Base-by-base conservation (phyloP, 805 yeast genomes). In the Hanseniaspora hatyaiensis region DNA sequence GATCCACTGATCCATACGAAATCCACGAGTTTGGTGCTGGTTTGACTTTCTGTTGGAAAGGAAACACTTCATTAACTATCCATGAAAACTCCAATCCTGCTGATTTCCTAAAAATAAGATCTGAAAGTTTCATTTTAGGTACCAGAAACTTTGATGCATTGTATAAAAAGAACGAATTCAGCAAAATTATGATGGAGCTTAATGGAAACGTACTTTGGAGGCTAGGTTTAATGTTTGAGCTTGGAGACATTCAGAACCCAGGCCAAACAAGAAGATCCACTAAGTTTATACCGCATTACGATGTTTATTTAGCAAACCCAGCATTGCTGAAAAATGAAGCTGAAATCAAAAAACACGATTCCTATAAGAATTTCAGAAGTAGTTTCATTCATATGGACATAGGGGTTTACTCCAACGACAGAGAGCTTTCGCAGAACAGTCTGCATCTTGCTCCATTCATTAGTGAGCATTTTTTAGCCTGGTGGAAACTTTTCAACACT, bases 401-500 rank as follows among this genome's bases (percentile, higher is more conserved):
- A 44, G 68, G 68, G 6, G 62, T 65, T 20, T 57, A 53, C 41
- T 59, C 67, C 12, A 55, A 53, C 6, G 51, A 52, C 51, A 71
- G 51, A 59, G 65, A 49, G 61, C 62, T 49, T 3, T 61, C 71
- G n/a, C 70, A 73, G 50, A 87, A 86, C 59, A 68, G 84, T 4
- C 70, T 80, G 4, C 85, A 86, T 58, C 62, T 87, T 44, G 73
- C 86, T 2, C 95, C 95, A 1, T 68, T 70, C n/a, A 69, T 78
- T 0, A 68, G 85, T 51, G 55, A 65, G 1, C 89, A 81, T 53
- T 86, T 87, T 62, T 70, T 75, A 53, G 62, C 62, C 9, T 88
- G 96, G 96, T 86, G 95, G 94, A 64, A 67, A 30, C 68, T 82
- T 51, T 87, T 87, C 60, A 72, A 76, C 31, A 78, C 87, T n/a